Conservation (phyloP, 768 basidiomycete genomes). For the Pholiota conissans region DNA sequence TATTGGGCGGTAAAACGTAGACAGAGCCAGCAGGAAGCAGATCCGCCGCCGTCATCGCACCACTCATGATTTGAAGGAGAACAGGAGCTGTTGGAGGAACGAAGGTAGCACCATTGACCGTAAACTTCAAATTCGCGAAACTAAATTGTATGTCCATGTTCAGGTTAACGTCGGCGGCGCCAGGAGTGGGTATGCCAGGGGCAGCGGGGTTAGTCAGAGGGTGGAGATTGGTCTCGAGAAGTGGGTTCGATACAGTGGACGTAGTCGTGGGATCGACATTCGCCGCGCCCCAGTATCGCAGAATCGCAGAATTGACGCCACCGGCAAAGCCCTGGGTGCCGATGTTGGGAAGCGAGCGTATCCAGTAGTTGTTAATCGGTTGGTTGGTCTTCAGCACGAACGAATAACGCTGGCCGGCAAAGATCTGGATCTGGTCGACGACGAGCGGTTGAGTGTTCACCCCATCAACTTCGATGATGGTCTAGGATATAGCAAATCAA, state of each 20-base stretch:
- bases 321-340: slow-evolving; percentile 13
- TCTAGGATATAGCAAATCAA: slow-evolving; percentile 11
- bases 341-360: slow-evolving; percentile 36
- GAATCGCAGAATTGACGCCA: slow-evolving; percentile 40
- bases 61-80: slow-evolving; percentile 45
- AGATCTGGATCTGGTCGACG: slow-evolving; percentile 43
- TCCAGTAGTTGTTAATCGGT: slow-evolving; percentile 40
- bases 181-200: slow-evolving; percentile 21
- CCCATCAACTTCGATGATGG: slow-evolving; percentile 38
- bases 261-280: slow-evolving; percentile 23
- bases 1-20: slow-evolving; percentile 38
- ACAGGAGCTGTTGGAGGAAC: slow-evolving; percentile 40
- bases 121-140: slow-evolving; percentile 20
- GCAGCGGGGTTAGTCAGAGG: slow-evolving; percentile 18
- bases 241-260: slow-evolving; percentile 5
- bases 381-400: slow-evolving; percentile 35
- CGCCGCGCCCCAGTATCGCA: slow-evolving; percentile 41
- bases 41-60: slow-evolving; percentile 30
- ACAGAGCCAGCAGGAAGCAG: slow-evolving; percentile 40
- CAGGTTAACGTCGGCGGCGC: slow-evolving; percentile 21
- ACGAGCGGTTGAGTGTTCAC: slow-evolving; percentile 38
- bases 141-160: slow-evolving; percentile 12
- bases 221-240: slow-evolving; percentile 24
- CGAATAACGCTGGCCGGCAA: slow-evolving; percentile 51
- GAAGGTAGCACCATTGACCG: slow-evolving; percentile 33